These are phyloP conservation scores for Carex kokanica DNA, from an alignment of 176 grass and related monocot species.

Conservation along the genomic window DNA sequence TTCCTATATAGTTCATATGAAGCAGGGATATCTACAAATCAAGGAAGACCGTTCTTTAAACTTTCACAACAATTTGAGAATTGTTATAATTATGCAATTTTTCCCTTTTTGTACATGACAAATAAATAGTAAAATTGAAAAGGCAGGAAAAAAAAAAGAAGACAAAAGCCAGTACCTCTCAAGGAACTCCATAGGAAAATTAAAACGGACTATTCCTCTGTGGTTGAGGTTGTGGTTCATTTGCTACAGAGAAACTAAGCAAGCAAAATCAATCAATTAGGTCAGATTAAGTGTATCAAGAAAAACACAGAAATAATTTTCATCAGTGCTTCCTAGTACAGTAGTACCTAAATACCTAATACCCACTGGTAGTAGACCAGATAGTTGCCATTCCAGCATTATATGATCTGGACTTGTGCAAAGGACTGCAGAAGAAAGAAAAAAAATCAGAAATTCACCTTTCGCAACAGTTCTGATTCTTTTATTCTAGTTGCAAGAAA, in stretches of 20 bases:
- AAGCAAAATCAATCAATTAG: not conserved
- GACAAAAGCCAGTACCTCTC: not conserved
- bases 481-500: no score
- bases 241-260: not conserved
- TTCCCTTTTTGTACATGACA: not conserved
- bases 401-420: no score
- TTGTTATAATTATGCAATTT: not conserved
- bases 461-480: no score
- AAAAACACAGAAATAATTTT: constrained; percentile 21
- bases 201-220: not conserved
- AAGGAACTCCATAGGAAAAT: not conserved
- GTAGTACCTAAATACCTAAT: no score
- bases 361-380: no score
- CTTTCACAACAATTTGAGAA: not conserved
- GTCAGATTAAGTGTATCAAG: not conserved
- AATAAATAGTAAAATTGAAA: not conserved
- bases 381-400: no score
- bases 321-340: no score
- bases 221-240: not conserved
- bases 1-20: not conserved
- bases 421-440: no score
- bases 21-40: not conserved
- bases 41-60: not conserved
- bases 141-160: not conserved
- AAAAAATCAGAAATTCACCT: no score